Percentiles rank a stretch among this genome's conserved stretches.
Conservation (phyloP, 225 moss, liverwort and hornwort species). For the Neckera pumila region DNA sequence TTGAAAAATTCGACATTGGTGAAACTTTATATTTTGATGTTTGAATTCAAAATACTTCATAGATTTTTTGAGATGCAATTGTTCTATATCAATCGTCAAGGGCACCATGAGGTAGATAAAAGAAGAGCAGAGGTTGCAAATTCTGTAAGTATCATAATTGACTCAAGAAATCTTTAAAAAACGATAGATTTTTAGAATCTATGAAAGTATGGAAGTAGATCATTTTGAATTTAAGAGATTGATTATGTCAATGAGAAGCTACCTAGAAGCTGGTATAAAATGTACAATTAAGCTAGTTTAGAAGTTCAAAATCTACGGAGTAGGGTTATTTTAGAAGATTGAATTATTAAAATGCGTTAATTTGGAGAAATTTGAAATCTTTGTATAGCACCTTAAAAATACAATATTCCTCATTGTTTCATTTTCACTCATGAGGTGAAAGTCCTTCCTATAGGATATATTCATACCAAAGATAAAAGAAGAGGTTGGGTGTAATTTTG, state of each 20-base stretch:
- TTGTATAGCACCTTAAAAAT: background rate
- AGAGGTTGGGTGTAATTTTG: background rate
- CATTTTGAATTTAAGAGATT: background rate
- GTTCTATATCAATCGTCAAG: background rate
- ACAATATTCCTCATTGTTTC: background rate
- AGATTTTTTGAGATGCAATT: too few species aligned
- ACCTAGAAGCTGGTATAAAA: background rate
- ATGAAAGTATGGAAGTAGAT: background rate
- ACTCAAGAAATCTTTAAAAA: background rate
- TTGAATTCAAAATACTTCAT: background rate
- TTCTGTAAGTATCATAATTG: background rate
- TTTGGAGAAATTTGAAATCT: background rate
- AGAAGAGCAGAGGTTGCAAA: background rate
- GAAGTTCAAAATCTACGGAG: fast-evolving
- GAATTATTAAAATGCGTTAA: background rate
- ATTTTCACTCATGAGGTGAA: too few species aligned
- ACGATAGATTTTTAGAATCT: too few species aligned
- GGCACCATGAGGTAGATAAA: background rate
- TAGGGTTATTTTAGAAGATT: background rate
- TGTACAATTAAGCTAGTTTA: too few species aligned
- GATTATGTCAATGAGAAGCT: background rate
- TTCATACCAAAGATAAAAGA: background rate
- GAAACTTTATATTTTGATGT: background rate
- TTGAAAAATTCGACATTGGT: background rate
- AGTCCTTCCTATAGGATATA: background rate